phyloP scores from a whole-genome alignment of 163 green algal species.

The Scenedesmus sp. region DNA sequence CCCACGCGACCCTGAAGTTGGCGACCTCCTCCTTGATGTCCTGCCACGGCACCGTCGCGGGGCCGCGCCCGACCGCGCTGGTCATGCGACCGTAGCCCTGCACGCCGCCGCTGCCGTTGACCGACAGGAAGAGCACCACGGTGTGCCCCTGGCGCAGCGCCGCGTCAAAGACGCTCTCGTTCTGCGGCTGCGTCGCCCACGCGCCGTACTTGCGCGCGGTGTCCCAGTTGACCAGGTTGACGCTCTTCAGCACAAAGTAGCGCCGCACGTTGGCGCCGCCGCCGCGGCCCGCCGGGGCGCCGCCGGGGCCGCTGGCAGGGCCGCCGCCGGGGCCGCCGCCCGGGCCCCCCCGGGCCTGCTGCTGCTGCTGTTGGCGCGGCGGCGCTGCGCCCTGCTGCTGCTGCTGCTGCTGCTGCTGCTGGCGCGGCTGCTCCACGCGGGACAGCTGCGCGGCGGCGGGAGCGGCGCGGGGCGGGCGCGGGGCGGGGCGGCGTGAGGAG shows the following conservation, averaged over 20 bases:
- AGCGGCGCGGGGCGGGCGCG: too few species aligned
- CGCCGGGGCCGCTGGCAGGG: neutral
- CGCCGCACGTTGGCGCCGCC: slow-evolving; percentile 13
- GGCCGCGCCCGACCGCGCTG: neutral
- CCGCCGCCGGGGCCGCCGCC: neutral
- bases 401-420: slow-evolving; percentile 7
- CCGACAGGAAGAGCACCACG: slow-evolving; percentile 16
- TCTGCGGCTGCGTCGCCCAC: slow-evolving; percentile 33
- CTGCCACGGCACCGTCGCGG: slow-evolving; percentile 15
- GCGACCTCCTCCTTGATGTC: neutral
- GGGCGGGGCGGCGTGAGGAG: too few species aligned
- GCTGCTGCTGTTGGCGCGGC: slow-evolving; percentile 9
- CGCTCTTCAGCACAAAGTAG: slow-evolving; percentile 33
- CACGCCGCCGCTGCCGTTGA: slow-evolving; percentile 20
- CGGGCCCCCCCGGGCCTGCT: neutral
- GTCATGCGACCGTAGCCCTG: slow-evolving; percentile 36
- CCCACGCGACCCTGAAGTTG: slow-evolving; percentile 31
- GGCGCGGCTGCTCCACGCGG: slow-evolving; percentile 6
- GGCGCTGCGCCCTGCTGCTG: neutral
- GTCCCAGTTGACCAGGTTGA: slow-evolving; percentile 31
- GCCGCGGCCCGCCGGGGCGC: neutral
- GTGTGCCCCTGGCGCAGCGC: slow-evolving; percentile 9
- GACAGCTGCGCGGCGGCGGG: too few species aligned
- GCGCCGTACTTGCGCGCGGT: slow-evolving; percentile 7
- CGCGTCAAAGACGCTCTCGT: slow-evolving; percentile 22